Percentiles rank a stretch among this genome's conserved stretches.
phyloP scores from a whole-genome alignment of 2,329 filamentous ascomycete species.

The Sclerotinia glacialis region DNA sequence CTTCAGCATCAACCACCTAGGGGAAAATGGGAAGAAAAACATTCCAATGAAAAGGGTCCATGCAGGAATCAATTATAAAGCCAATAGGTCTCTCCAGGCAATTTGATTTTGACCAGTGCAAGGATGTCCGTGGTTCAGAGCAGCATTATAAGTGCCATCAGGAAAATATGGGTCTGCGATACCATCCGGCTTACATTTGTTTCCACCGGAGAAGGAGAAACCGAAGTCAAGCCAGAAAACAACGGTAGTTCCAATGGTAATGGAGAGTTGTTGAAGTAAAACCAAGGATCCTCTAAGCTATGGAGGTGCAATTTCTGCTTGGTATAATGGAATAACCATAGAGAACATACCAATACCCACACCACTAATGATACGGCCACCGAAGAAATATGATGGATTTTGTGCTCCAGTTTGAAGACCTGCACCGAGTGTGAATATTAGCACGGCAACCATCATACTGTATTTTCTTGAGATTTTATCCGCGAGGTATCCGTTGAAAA shows the following conservation, averaged over 20 bases:
- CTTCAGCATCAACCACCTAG: constrained; percentile 48
- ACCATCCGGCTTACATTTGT: constrained; percentile 38
- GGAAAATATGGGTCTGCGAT: constrained; percentile 15
- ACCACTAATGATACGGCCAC: constrained; percentile 49
- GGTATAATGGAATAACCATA: constrained; percentile 55
- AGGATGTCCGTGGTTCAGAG: constrained; percentile 51
- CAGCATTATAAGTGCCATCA: constrained; percentile 43
- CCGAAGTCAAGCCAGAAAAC: constrained; percentile 60
- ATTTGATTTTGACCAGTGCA: constrained; percentile 38
- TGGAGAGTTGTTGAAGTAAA: constrained; percentile 59
- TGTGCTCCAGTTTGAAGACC: constrained; percentile 43
- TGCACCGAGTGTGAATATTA: constrained; percentile 52
- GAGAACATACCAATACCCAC: constrained; percentile 52
- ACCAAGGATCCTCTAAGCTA: constrained; percentile 58
- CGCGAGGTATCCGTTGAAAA: constrained; percentile 39
- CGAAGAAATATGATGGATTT: constrained; percentile 52
- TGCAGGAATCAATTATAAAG: constrained; percentile 58
- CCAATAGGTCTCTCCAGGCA: constrained; percentile 60
- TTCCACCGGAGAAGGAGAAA: constrained; percentile 48
- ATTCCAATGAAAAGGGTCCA: constrained; percentile 57
- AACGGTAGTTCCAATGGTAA: constrained; percentile 48
- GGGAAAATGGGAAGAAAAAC: constrained; percentile 52
- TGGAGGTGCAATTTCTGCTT: constrained; percentile 56
- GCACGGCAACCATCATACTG: constrained; percentile 50
- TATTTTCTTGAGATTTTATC: constrained; percentile 53